Evolutionary conservation across 768 basidiomycete species (phyloP).

Genomic region (Russula griseocarnosa): DNA sequence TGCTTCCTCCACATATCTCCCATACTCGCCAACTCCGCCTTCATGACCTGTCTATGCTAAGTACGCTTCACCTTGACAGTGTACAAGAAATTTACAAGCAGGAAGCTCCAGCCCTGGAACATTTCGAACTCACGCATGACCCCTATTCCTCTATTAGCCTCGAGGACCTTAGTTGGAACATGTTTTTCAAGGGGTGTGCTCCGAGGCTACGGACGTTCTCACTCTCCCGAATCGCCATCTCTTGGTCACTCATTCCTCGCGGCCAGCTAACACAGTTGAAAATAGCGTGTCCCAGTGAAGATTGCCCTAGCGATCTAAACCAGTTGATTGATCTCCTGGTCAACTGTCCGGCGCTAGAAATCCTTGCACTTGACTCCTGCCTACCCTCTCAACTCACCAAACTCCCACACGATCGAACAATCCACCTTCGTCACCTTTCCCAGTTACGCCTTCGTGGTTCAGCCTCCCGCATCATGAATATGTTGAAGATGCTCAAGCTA

Average conservation of each 20-base stretch:
- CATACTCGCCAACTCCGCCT: no score
- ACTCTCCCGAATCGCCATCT: not conserved
- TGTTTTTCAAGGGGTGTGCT: not conserved
- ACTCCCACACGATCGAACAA: no score
- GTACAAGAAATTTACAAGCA: not conserved
- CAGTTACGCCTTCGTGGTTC: no score
- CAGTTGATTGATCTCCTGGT: slow-evolving; percentile 2
- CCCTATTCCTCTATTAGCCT: not conserved
- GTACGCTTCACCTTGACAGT: not conserved
- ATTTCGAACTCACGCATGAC: slow-evolving; percentile 3
- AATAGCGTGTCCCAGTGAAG: not conserved
- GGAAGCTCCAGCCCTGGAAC: slow-evolving; percentile 11
- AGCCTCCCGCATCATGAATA: no score
- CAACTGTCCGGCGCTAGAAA: no score
- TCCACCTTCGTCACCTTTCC: no score
- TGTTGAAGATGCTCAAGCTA: no score
- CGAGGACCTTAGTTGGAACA: not conserved
- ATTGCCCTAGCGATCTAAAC: not conserved
- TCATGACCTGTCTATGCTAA: not conserved
- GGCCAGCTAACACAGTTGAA: slow-evolving; percentile 12
- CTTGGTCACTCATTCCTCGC: slow-evolving; percentile 7
- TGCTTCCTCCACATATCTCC: no score
- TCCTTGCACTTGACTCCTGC: no score
- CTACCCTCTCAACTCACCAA: no score
- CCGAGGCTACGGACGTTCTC: no score